Evolutionary conservation across 441 rosid species (phyloP).

Genomic region (Pelargonium citronellum): DNA sequence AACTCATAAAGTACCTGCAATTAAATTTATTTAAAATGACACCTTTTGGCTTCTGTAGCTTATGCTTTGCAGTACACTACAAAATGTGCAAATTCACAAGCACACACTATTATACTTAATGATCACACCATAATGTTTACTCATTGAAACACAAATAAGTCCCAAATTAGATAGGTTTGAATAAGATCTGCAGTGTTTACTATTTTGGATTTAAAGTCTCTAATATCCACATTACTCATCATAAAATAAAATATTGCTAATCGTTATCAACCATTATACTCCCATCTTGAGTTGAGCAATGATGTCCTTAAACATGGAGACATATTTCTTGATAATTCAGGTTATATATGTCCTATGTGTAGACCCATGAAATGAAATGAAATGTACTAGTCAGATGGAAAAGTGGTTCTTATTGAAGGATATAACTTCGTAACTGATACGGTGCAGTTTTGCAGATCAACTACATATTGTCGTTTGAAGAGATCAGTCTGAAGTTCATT

Average conservation of each 20-base stretch:
- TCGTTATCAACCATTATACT: not conserved
- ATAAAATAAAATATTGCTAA: not conserved
- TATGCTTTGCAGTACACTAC: not conserved
- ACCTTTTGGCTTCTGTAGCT: not conserved
- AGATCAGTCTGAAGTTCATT: slow-evolving; percentile 90
- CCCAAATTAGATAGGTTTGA: not conserved
- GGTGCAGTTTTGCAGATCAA: slow-evolving; percentile 58
- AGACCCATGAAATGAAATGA: not conserved
- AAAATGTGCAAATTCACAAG: not conserved
- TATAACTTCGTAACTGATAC: slow-evolving; percentile 19
- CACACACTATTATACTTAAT: not conserved
- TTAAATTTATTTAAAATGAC: not conserved
- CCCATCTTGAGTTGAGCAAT: not conserved
- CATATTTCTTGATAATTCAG: slow-evolving; percentile 3
- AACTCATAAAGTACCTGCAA: not conserved
- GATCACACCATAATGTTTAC: not conserved
- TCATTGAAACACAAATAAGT: not conserved
- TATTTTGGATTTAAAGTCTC: not conserved
- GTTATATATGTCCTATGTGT: not conserved
- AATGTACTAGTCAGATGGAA: not conserved
- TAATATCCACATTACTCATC: not conserved
- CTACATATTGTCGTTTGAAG: slow-evolving; percentile 85
- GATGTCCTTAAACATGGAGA: not conserved
- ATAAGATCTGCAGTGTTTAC: not conserved
- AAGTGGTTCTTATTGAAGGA: not conserved